Evolutionary conservation across 2,329 filamentous ascomycete species (phyloP), one percentile per base, ranked within the genome.

Genomic region (Colletotrichum truncatum): DNA sequence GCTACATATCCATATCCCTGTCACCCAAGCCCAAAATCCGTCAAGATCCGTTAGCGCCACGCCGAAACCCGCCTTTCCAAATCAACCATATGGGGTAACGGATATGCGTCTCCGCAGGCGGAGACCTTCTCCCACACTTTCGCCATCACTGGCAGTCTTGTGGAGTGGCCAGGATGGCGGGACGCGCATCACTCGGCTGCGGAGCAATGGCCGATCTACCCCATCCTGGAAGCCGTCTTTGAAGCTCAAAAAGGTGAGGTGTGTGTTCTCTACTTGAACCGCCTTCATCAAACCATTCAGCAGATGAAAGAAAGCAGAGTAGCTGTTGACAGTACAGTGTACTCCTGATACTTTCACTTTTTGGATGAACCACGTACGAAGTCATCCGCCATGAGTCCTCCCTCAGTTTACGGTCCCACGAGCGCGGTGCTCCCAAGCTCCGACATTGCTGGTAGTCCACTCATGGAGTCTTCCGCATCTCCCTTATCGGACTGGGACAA

Each of bases 371-470:
- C 41, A 23, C 49, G 18, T 38, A n/a, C 57, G 45, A 34, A 48
- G 16, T 23, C 52, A 25, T 21, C 41, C 53, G 38, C 41, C 28
- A 68, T 68, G 66, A 59, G 53, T 41, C 66, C 66, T 10, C 66
- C 66, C 36, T 64, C 66, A 43, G 53, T 68, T 9, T 67, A 63
- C 41, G 66, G 66, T 32, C 66, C 66, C 28, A 46, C 66, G 49
- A 63, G 64, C 45, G 54, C 60, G 16, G 45, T 39, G 53, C 51
- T 59, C 26, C 57, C 64, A 18, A 39, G 54, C 49, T 45, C 62
- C 28, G 41, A 49, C 49, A n/a, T 65, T 16, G 62, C 18, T 12
- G 34, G 57, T 34, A 48, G 64, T 6, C 51, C 49, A 30, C 43
- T 51, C 25, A 6, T 34, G 32, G 21, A 46, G 16, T 8, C 53